Conservation (phyloP, 345 rosid species). For the Rhodamnia argentea region DNA sequence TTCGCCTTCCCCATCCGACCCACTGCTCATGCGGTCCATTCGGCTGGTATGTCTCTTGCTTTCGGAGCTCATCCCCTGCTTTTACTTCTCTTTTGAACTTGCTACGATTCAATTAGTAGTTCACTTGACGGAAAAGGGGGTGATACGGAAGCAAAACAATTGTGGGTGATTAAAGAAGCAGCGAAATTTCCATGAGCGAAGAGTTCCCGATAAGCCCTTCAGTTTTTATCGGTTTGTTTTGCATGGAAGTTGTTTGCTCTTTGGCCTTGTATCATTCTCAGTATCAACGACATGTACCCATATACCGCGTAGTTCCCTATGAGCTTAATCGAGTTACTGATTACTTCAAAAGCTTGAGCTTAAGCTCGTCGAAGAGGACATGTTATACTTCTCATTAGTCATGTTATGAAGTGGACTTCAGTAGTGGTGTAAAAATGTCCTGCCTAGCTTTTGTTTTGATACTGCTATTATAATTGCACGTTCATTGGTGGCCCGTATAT, state of each 20-base stretch:
- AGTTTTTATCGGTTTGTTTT: neutral
- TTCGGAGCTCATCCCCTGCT: neutral
- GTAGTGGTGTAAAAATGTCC: neutral
- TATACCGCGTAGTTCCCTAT: neutral
- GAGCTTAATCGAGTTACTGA: neutral
- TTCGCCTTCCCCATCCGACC: constrained; percentile 5
- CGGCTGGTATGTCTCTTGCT: constrained; percentile 14
- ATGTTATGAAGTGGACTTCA: neutral
- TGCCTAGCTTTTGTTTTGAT: neutral
- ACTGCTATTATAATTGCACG: neutral
- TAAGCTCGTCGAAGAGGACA: neutral
- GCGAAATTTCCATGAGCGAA: neutral
- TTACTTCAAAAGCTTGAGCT: neutral
- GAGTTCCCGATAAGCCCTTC: neutral
- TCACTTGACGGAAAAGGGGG: neutral
- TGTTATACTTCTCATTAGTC: neutral
- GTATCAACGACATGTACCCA: neutral
- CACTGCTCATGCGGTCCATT: neutral
- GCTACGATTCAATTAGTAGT: neutral
- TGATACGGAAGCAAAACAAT: neutral
- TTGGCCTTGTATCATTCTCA: neutral
- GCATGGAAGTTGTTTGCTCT: neutral
- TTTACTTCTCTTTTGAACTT: neutral
- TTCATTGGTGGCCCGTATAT: neutral
- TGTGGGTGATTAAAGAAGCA: neutral